These are phyloP conservation scores for sunflower (Helianthus annuus) DNA, from an alignment of 129 eudicot genomes.

Conservation along the genomic window HanXRQr2.0-SUNRISE NC_035439.2:65841677-65842176, in stretches of 20 bases:
- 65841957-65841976: not conserved
- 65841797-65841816: too few species aligned
- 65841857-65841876: not conserved
- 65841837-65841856: not conserved
- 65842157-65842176: not conserved
- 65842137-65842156: not conserved
- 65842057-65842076: conserved; percentile 17
- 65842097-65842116: not conserved
- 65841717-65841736: too few species aligned
- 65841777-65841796: too few species aligned
- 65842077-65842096: conserved; percentile 18
- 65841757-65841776: too few species aligned
- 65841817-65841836: too few species aligned
- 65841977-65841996: not conserved
- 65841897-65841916: conserved; percentile 96
- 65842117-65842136: conserved; percentile 6
- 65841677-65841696: too few species aligned
- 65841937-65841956: conserved; percentile 1
- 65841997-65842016: not conserved
- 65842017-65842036: conserved; percentile 90
- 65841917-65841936: conserved; percentile 50
- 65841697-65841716: too few species aligned
- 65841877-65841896: conserved; percentile 89
- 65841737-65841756: too few species aligned
- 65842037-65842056: conserved; percentile 87